Conservation (phyloP, 192 early-diverging fungal genomes). For the Mortierella alpina region DNA sequence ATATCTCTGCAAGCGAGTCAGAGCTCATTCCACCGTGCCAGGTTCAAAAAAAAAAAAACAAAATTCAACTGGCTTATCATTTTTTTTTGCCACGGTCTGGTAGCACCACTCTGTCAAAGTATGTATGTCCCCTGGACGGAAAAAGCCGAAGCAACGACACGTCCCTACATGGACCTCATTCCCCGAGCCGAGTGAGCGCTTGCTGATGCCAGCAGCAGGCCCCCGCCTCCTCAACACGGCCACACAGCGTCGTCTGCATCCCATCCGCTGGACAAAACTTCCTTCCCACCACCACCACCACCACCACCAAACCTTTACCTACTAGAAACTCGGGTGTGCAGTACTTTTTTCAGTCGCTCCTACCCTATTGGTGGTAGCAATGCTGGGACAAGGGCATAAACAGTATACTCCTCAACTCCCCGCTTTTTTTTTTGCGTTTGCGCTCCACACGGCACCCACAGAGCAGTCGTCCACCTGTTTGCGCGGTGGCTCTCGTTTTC, state of each 20-base stretch:
- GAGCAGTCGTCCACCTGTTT: not conserved
- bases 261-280: too few species aligned
- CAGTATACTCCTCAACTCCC: conserved; percentile 5
- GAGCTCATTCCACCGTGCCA: conserved; percentile 49
- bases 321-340: too few species aligned
- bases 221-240: too few species aligned
- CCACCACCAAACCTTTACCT: too few species aligned
- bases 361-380: too few species aligned
- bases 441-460: conserved; percentile 10
- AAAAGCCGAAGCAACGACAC: not conserved
- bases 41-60: conserved; percentile 29
- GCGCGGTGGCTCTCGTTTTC: too few species aligned
- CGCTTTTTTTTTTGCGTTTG: conserved; percentile 31
- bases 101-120: not conserved
- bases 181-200: too few species aligned
- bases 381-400: not conserved
- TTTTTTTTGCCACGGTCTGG: not conserved
- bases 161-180: too few species aligned
- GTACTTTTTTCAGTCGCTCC: too few species aligned
- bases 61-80: conserved; percentile 8
- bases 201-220: too few species aligned
- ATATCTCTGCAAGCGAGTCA: not conserved
- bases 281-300: too few species aligned
- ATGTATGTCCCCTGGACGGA: not conserved
- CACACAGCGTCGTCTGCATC: too few species aligned